A percentile compares a stretch with the other conserved stretches of the same genome.
Conservation (phyloP, 257 asterid genomes). For the Nyctanthes arbortristis region DNA sequence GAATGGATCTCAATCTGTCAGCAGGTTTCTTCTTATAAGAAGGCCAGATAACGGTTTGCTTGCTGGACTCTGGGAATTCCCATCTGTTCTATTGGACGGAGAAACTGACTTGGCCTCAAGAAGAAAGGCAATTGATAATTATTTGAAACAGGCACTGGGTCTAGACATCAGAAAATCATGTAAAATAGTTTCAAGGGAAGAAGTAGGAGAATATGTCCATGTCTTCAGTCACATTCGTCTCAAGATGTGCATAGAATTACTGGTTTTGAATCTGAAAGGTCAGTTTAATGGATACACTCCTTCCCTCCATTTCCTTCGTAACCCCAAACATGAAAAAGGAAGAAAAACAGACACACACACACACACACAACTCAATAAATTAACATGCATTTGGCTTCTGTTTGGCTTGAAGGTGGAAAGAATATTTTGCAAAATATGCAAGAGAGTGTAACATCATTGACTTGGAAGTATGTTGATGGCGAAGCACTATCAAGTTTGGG, state of each 20-base stretch:
- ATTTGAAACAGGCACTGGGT: conserved; percentile 64
- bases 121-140: conserved; percentile 59
- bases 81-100: conserved; percentile 71
- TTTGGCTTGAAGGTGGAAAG: conserved; percentile 52
- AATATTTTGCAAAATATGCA: conserved; percentile 32
- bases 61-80: conserved; percentile 99
- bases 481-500: conserved; percentile 75
- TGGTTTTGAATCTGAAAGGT: conserved; percentile 67
- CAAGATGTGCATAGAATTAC: conserved; percentile 82
- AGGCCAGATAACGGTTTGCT: conserved; percentile 91
- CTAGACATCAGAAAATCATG: conserved; percentile 51
- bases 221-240: conserved; percentile 85
- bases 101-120: conserved; percentile 64
- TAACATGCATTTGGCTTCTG: conserved; percentile 24
- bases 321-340: conserved; percentile 1
- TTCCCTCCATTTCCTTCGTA: neutral
- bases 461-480: conserved; percentile 74
- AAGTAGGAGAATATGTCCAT: conserved; percentile 82
- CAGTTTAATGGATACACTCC: conserved; percentile 22
- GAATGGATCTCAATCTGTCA: conserved; percentile 46
- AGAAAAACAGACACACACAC: neutral
- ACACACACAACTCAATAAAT: too few relatives aligned
- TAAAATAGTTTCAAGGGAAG: conserved; percentile 68
- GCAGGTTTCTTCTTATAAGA: conserved; percentile 73
- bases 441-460: conserved; percentile 30